phyloP scores from a whole-genome alignment of 176 grass and related monocot genomes.

The Bothriochloa decipiens region DNA sequence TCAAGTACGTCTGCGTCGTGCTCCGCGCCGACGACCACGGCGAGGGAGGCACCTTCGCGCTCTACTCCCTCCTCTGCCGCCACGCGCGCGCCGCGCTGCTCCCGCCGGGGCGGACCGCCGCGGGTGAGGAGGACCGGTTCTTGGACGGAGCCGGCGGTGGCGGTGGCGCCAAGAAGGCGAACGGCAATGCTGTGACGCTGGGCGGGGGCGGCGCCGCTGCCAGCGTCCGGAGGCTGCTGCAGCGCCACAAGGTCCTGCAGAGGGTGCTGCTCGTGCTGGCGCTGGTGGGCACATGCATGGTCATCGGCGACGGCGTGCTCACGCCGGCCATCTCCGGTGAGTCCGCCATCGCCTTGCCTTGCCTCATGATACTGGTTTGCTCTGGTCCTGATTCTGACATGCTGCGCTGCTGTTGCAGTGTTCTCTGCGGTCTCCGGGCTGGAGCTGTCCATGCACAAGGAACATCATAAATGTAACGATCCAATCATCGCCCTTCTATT shows the following conservation, averaged over 20 bases:
- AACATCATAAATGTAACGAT: conserved; percentile 98
- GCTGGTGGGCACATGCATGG: conserved; percentile 90
- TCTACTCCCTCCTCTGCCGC: conserved; percentile 95
- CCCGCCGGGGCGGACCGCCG: conserved; percentile 45
- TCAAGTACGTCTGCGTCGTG: conserved; percentile 99
- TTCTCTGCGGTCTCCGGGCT: conserved; percentile 97
- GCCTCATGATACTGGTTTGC: background rate
- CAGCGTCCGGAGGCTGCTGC: conserved; percentile 59
- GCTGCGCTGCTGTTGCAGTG: conserved; percentile 56
- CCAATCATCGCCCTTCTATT: conserved; percentile 28
- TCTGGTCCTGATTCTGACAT: conserved; percentile 35
- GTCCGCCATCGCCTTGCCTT: background rate
- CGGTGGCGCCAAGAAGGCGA: conserved; percentile 33
- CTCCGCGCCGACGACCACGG: conserved; percentile 97
- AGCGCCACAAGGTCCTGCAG: conserved; percentile 80
- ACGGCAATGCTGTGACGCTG: conserved; percentile 31
- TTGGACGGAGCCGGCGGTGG: conserved; percentile 31
- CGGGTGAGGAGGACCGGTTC: conserved; percentile 57
- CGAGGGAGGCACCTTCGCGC: conserved; percentile 97
- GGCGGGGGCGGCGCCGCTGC: conserved; percentile 38
- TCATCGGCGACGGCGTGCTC: conserved; percentile 95
- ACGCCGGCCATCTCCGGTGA: conserved; percentile 92
- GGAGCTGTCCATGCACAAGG: conserved; percentile 87
- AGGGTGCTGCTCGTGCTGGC: conserved; percentile 73
- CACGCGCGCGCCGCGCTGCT: conserved; percentile 88